Conservation (phyloP, 139 green algal species). For the Micromonas pusilla region DNA sequence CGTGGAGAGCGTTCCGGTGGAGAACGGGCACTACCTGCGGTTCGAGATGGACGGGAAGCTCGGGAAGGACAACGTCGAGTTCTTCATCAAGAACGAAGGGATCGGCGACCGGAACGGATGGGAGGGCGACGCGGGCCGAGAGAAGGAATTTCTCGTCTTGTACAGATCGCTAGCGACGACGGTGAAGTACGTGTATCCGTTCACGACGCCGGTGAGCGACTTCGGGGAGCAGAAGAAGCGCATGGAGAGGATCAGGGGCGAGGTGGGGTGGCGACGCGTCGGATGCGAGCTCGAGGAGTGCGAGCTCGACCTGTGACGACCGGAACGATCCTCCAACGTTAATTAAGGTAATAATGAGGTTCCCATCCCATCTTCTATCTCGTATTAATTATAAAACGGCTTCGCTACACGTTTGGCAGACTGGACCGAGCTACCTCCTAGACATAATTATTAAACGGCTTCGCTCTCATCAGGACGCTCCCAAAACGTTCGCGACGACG, state of each 20-base stretch:
- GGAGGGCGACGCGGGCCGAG: not conserved
- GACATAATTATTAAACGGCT: no score
- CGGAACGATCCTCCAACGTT: not conserved
- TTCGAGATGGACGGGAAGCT: not conserved
- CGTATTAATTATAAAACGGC: no score
- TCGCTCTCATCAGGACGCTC: no score
- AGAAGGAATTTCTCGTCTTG: not conserved
- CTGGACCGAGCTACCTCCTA: no score
- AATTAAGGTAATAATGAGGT: no score
- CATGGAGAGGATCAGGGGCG: not conserved
- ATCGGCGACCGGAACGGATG: not conserved
- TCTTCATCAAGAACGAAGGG: constrained; percentile 4
- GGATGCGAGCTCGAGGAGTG: constrained; percentile 6
- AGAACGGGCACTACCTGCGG: not conserved
- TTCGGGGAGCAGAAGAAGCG: constrained; percentile 4
- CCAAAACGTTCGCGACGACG: no score
- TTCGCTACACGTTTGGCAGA: no score
- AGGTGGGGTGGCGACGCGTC: not conserved
- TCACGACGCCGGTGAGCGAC: constrained; percentile 9
- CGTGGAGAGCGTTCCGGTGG: not conserved
- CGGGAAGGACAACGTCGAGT: constrained; percentile 1
- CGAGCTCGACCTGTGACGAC: not conserved
- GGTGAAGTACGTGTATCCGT: constrained; percentile 23
- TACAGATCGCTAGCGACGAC: not conserved
- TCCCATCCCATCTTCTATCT: no score